A percentile compares a stretch with the other conserved stretches of the same genome.
Evolutionary conservation across 257 asterid genomes (phyloP).

Genomic region (Jacaranda copaia): DNA sequence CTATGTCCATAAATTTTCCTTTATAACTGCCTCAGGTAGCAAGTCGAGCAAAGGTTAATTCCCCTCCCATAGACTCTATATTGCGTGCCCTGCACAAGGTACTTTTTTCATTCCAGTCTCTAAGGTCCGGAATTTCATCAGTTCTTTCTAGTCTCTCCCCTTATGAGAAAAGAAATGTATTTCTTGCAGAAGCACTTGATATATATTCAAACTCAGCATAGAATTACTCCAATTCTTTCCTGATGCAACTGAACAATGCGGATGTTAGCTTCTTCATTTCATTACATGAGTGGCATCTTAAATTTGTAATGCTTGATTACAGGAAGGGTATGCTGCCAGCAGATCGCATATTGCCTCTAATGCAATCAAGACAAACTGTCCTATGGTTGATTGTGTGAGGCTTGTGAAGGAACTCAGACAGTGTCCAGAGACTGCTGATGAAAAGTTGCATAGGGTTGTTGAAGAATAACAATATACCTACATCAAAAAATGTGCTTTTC

Average conservation of each 20-base stretch:
- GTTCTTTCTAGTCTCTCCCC: background rate
- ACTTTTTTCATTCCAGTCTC: constrained; percentile 14
- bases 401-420: constrained; percentile 64
- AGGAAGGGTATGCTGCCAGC: constrained; percentile 78
- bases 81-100: constrained; percentile 71
- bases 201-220: background rate
- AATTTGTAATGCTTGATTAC: constrained; percentile 27
- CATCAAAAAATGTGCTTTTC: background rate
- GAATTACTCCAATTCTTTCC: background rate
- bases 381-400: constrained; percentile 75
- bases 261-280: background rate
- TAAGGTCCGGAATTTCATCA: background rate
- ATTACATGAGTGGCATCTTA: background rate
- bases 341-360: constrained; percentile 79
- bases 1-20: background rate
- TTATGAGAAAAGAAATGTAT: background rate
- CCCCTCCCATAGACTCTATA: constrained; percentile 59
- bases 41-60: constrained; percentile 80
- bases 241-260: background rate
- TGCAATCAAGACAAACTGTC: constrained; percentile 89
- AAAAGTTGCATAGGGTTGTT: constrained; percentile 17
- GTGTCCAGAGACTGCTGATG: constrained; percentile 32
- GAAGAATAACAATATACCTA: constrained; percentile 10
- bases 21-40: constrained; percentile 61
- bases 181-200: background rate